A percentile compares a stretch with the other conserved stretches of the same genome.
These are phyloP conservation scores for Trichosporon sp. DNA, from an alignment of 1,284 basidiomycete genomes.

Conservation along the genomic window DNA sequence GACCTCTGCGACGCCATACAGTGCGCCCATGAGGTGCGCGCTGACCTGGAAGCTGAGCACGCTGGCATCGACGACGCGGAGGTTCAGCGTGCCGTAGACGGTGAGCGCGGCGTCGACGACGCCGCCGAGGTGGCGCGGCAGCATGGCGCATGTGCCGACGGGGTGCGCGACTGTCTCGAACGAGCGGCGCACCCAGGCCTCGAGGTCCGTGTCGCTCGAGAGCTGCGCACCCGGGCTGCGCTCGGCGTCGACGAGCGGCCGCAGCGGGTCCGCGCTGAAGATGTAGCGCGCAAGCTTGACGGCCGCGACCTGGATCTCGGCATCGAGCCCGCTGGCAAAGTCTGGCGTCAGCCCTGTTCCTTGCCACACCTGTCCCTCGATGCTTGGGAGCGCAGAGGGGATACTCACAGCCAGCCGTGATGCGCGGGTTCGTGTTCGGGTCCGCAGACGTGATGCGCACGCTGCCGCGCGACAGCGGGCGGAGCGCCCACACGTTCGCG, in stretches of 20 bases:
- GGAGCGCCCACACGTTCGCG: constrained; percentile 34
- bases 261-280: constrained; percentile 33
- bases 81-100: constrained; percentile 60
- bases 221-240: background rate
- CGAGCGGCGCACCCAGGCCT: constrained; percentile 2
- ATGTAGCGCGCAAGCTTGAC: constrained; percentile 36
- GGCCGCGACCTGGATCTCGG: constrained; percentile 41
- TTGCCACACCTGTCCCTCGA: too few relatives aligned
- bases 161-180: constrained; percentile 55
- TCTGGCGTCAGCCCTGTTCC: background rate
- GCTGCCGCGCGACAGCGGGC: constrained; percentile 46
- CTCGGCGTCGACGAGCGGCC: constrained; percentile 18
- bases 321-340: constrained; percentile 37
- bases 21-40: constrained; percentile 50
- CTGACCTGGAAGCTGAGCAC: constrained; percentile 50
- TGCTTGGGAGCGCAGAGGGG: too few relatives aligned
- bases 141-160: constrained; percentile 61
- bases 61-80: constrained; percentile 52
- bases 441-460: constrained; percentile 57
- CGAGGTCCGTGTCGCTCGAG: constrained; percentile 2
- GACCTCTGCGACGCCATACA: constrained; percentile 67
- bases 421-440: constrained; percentile 56
- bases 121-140: constrained; percentile 59
- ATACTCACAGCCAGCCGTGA: constrained; percentile 53
- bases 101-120: constrained; percentile 61